These are phyloP conservation scores for Neurospora sp. DNA, from an alignment of 495 filamentous ascomycete species.

Conservation along the genomic window DNA sequence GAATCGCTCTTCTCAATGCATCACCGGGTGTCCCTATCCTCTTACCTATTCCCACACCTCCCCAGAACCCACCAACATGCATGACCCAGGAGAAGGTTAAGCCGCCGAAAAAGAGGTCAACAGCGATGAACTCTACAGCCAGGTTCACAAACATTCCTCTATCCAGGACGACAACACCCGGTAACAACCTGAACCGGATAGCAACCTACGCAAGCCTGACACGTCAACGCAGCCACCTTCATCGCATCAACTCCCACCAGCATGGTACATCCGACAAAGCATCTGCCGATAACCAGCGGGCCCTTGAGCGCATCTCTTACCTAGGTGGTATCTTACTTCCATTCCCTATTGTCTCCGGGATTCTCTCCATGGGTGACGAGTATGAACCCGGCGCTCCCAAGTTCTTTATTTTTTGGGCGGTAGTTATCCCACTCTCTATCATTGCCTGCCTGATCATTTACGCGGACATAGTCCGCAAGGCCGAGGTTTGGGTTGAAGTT, in stretches of 20 bases:
- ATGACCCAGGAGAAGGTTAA: background rate
- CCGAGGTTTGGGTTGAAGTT: constrained; percentile 37
- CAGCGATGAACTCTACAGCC: background rate
- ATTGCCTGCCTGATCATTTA: constrained; percentile 29
- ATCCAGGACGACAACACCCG: background rate
- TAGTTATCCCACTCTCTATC: constrained; percentile 21
- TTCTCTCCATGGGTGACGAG: constrained; percentile 32
- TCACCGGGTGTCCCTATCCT: background rate
- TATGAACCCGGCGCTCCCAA: constrained; percentile 22
- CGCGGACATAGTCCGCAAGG: constrained; percentile 32
- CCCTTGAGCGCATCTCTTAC: constrained; percentile 32
- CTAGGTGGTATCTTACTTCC: constrained; percentile 34
- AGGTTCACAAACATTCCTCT: background rate
- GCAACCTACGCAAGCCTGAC: background rate
- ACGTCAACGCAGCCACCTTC: background rate
- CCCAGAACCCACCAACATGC: background rate
- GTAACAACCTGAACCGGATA: background rate
- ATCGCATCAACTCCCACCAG: background rate
- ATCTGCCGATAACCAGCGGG: constrained; percentile 23
- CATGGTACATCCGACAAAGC: background rate
- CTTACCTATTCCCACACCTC: background rate
- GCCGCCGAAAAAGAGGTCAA: background rate
- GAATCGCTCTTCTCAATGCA: constrained; percentile 11
- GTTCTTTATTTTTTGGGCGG: constrained; percentile 36
- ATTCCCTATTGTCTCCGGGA: constrained; percentile 30